These are phyloP conservation scores for Aschersonia sp. DNA, from an alignment of 2,329 filamentous ascomycete genomes.

Conservation along the genomic window DNA sequence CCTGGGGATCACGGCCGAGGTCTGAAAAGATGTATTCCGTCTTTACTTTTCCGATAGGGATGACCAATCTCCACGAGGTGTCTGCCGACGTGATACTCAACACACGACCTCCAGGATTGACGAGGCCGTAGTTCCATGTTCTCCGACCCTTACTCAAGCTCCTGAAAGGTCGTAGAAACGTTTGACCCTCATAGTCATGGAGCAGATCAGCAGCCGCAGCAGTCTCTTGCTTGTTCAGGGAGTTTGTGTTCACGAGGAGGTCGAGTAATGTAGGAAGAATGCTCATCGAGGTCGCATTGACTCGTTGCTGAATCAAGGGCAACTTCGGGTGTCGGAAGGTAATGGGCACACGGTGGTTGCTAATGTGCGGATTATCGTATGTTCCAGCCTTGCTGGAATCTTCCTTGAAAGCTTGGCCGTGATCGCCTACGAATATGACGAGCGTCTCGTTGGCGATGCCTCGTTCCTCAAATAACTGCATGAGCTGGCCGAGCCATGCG, in stretches of 20 bases:
- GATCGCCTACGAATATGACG: slow-evolving; percentile 19
- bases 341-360: slow-evolving; percentile 18
- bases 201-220: slow-evolving; percentile 14
- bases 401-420: slow-evolving; percentile 19
- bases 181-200: slow-evolving; percentile 20
- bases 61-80: slow-evolving; percentile 12
- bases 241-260: slow-evolving; percentile 17
- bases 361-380: slow-evolving; percentile 17
- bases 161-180: slow-evolving; percentile 15
- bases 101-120: slow-evolving; percentile 16
- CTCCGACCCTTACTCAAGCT: slow-evolving; percentile 8
- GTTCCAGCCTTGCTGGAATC: slow-evolving; percentile 13
- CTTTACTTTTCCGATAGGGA: slow-evolving; percentile 14
- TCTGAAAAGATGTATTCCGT: slow-evolving; percentile 16
- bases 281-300: slow-evolving; percentile 17
- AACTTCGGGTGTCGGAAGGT: slow-evolving; percentile 17
- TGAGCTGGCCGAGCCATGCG: slow-evolving; percentile 15
- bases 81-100: slow-evolving; percentile 12
- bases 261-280: slow-evolving; percentile 21
- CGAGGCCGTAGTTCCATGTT: slow-evolving; percentile 17
- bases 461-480: slow-evolving; percentile 16
- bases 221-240: slow-evolving; percentile 13
- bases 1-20: slow-evolving; percentile 12
- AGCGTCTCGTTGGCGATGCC: slow-evolving; percentile 18
- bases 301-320: slow-evolving; percentile 11